Conservation (phyloP, 371 early-diverging fungal genomes). For the Rhizopus microsporus region DNA sequence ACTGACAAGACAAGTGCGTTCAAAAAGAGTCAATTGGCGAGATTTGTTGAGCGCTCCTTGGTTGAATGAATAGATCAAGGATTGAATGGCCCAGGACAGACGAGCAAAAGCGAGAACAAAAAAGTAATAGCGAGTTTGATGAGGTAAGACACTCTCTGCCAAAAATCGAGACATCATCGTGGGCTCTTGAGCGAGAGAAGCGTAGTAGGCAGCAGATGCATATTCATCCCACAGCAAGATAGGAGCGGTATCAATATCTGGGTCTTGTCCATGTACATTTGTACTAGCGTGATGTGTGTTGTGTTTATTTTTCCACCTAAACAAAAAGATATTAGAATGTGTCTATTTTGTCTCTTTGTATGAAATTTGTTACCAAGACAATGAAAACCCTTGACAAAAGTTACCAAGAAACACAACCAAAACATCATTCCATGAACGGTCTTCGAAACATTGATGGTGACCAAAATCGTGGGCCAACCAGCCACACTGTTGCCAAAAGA, state of each 20-base stretch:
- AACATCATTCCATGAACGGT: constrained; percentile 65
- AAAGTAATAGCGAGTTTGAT: constrained; percentile 82
- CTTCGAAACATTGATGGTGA: constrained; percentile 83
- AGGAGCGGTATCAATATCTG: constrained; percentile 89
- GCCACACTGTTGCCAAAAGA: constrained; percentile 89
- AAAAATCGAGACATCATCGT: constrained; percentile 63
- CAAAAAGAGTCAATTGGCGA: constrained; percentile 51
- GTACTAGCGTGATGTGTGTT: constrained; percentile 87
- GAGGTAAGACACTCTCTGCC: constrained; percentile 55
- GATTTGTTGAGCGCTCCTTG: constrained; percentile 59
- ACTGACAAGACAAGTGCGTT: constrained; percentile 58
- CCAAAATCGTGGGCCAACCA: constrained; percentile 89
- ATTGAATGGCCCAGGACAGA: constrained; percentile 76
- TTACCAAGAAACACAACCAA: constrained; percentile 77
- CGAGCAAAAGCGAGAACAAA: constrained; percentile 82
- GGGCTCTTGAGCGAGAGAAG: constrained; percentile 50
- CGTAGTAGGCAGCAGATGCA: constrained; percentile 74
- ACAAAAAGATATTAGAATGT: background rate
- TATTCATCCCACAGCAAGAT: constrained; percentile 84
- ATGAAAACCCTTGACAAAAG: constrained; percentile 77
- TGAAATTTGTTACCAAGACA: constrained; percentile 52
- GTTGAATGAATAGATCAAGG: constrained; percentile 61
- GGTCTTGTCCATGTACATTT: constrained; percentile 83
- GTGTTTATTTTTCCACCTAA: constrained; percentile 90
- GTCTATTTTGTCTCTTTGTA: background rate